Evolutionary conservation across 441 rosid genomes (phyloP), one percentile per base, ranked within the genome.

Genomic region (Bruguiera hainesii): DNA sequence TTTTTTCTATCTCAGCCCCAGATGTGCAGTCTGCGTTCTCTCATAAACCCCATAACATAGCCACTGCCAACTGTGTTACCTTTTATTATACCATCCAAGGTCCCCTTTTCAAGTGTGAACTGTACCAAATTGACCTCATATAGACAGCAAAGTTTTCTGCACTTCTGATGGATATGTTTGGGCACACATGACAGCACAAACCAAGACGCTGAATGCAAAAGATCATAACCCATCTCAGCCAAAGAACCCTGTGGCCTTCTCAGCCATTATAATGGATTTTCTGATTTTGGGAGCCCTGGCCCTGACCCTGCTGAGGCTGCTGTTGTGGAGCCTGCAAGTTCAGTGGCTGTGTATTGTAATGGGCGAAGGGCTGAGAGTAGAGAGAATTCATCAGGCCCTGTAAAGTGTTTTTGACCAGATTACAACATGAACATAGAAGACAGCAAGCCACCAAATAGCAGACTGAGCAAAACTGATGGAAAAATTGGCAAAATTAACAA

Each of bases 361-460:
- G 96, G 51, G 86, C 66, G 67, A 90, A 96, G 39, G 96, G 93
- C 81, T 93, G 98, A 61, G 97, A 92, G 80, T 96, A 96, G 46
- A 93, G 96, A 64, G 97, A 89, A 76, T 85, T 89, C 83, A 88
- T 86, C 76, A 90, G 76, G 18, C 98, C 98, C 98, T 96, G 89
- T 77, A 76, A 42, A 13, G 48, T 42, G 48, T 42, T 42, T 42
- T 19, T 53, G 5, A 63, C 58, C n/a, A 65, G 37, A 37, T n/a
- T 7, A 8, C 23, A 18, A 42, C 48, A 42, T 13, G 16, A 42
- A 42, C 18, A 42, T 42, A 11, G 16, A 42, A 42, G 18, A 4
- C 48, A 42, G 48, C 48, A 13, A 42, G 48, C 48, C 48, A 11
- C 48, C 48, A 52, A 9, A 8, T 35, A 60, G 26, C 50, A 39